These are phyloP conservation scores for Poronia punctata DNA, from an alignment of 495 filamentous ascomycete species.

Conservation along the genomic window DNA sequence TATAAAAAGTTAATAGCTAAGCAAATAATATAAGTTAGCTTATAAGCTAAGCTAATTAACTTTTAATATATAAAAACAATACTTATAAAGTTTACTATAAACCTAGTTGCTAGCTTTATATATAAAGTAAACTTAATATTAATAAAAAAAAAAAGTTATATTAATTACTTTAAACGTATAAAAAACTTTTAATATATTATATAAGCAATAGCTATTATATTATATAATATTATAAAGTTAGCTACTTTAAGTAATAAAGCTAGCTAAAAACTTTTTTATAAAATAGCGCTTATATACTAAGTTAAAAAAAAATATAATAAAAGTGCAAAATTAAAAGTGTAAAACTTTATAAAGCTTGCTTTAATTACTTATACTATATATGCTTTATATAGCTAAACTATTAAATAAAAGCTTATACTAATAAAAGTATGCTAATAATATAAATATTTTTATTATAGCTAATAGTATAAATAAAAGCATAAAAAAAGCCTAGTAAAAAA, in stretches of 20 bases:
- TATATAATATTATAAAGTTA: neutral
- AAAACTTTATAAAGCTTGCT: neutral
- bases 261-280: slow-evolving; percentile 1
- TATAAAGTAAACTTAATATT: neutral
- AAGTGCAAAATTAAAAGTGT: neutral
- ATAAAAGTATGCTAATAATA: neutral
- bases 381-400: slow-evolving; percentile 4
- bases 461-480: neutral
- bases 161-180: slow-evolving; percentile 3
- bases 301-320: neutral
- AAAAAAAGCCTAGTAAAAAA: neutral
- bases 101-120: neutral
- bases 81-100: neutral
- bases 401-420: neutral
- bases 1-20: slow-evolving; percentile 5
- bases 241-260: neutral
- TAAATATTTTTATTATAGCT: neutral
- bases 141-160: neutral
- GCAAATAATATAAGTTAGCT: neutral
- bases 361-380: neutral
- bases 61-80: neutral
- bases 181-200: neutral
- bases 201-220: slow-evolving; percentile 1
- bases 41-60: neutral
- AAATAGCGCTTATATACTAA: neutral